phyloP scores from a whole-genome alignment of 2,329 filamentous ascomycete genomes.

The Hypoxylon sp. region DNA sequence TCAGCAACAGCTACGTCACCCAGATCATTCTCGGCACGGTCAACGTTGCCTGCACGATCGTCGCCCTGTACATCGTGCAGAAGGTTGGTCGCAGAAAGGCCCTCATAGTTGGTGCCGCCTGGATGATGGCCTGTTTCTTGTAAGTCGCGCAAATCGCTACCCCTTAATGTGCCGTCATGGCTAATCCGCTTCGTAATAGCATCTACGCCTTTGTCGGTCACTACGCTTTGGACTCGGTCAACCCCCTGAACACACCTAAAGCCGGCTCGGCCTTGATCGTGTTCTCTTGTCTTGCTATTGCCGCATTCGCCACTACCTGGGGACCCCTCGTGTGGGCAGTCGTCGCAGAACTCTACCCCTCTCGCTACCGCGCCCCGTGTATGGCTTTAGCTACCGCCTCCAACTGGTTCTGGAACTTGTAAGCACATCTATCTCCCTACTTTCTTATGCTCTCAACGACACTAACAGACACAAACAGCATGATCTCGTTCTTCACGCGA shows the following conservation, averaged over 20 bases:
- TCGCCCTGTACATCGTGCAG: slow-evolving; percentile 73
- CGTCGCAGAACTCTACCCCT: slow-evolving; percentile 73
- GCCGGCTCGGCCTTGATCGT: slow-evolving; percentile 72
- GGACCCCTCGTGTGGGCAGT: slow-evolving; percentile 76
- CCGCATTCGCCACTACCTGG: slow-evolving; percentile 76
- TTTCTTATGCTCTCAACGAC: not conserved
- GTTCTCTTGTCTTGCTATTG: slow-evolving; percentile 77
- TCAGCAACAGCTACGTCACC: slow-evolving; percentile 73
- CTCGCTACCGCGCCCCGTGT: slow-evolving; percentile 64
- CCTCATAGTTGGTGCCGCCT: slow-evolving; percentile 71
- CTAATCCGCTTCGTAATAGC: slow-evolving; percentile 41
- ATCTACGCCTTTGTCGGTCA: slow-evolving; percentile 63
- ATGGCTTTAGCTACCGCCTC: slow-evolving; percentile 68
- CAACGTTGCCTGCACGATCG: slow-evolving; percentile 75
- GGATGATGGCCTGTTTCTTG: slow-evolving; percentile 68
- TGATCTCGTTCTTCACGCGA: slow-evolving; percentile 61
- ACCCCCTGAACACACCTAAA: slow-evolving; percentile 59
- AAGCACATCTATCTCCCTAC: slow-evolving; percentile 39
- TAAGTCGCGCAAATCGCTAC: slow-evolving; percentile 44
- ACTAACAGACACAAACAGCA: slow-evolving; percentile 48
- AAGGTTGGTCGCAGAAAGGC: slow-evolving; percentile 72
- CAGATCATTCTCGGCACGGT: slow-evolving; percentile 76
- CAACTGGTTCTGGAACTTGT: slow-evolving; percentile 74
- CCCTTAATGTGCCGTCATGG: not conserved
- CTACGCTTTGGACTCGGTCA: slow-evolving; percentile 55